Evolutionary conservation across 164 flowering plant species (phyloP), one percentile per base, ranked within the genome.

Genomic region (Santalum album): DNA sequence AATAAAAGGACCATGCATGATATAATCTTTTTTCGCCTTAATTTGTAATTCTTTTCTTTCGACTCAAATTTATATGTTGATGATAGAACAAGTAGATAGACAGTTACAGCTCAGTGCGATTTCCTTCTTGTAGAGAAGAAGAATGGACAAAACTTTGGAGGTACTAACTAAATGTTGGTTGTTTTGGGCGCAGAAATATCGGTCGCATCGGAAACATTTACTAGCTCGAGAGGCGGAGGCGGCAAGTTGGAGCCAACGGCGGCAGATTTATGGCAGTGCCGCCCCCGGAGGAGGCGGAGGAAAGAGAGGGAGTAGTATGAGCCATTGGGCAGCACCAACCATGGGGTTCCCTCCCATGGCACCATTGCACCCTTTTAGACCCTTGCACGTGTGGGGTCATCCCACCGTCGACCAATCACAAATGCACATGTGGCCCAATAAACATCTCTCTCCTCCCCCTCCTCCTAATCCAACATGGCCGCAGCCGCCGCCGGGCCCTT

Each of bases 351-450:
- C 95, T 58, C 86, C 86, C 2, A 54, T 64, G 48, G 24, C 80
- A 12, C 73, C 83, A 15, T 23, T 67, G 62, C 74, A 65, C 49
- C 71, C 34, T 49, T 76, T 73, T 49, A 72, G 90, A 54, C 96
- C 95, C 12, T 68, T 92, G 32, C 98, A 92, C 38, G 98, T 88
- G 4, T 88, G 98, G 98, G 98, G 98, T 16, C 98, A 92, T 64
- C 96, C 96, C 14, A 56, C 87, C 21, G 64, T 72, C 7, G 84
- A 87, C 45, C 86, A 69, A 49, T 77, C 86, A n/a, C 23, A 70
- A 19, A 57, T 75, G 65, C 87, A 71, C 56, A 60, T 82, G 63
- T 87, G 98, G 96, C 90, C 92, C 15, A 86, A 78, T 15, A 86
- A 80, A 60, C 90, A 77, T 58, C 65, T 72, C 10, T 48, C 66